Conservation (phyloP, 345 rosid species). For the Fremontodendron californicum region DNA sequence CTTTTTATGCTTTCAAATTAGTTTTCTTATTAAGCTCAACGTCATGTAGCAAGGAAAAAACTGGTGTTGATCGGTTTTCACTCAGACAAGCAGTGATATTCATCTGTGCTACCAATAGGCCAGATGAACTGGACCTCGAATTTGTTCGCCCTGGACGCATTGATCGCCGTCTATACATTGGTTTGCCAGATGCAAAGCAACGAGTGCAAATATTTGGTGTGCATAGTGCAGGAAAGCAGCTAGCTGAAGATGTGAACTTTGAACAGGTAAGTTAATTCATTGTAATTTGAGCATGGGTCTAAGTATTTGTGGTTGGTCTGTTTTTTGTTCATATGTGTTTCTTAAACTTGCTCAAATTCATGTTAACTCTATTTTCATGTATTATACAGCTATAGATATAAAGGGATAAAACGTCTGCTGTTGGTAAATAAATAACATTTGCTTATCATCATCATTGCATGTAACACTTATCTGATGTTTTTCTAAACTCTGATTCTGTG, state of each 20-base stretch:
- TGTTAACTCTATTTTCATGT: not conserved
- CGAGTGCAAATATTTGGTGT: conserved; percentile 88
- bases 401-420: not conserved
- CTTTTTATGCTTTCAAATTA: not conserved
- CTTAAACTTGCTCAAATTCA: not conserved
- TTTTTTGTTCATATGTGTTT: not conserved
- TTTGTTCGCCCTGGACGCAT: conserved; percentile 92
- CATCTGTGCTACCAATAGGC: conserved; percentile 97
- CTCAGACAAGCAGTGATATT: conserved; percentile 95
- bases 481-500: not conserved
- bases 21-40: conserved; percentile 14
- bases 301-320: not conserved
- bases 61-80: conserved; percentile 84
- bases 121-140: conserved; percentile 92
- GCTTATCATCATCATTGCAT: not conserved
- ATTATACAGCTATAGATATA: not conserved
- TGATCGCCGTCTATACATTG: conserved; percentile 91
- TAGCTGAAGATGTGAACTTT: conserved; percentile 85
- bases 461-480: not conserved
- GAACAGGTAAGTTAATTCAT: conserved; percentile 43
- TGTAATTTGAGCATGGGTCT: not conserved
- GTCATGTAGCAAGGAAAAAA: conserved; percentile 72
- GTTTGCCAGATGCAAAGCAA: conserved; percentile 89
- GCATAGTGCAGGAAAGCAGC: conserved; percentile 79
- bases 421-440: not conserved